Evolutionary conservation across 148 eudicot species (phyloP).

Genomic region (Heliosperma pusillum): DNA sequence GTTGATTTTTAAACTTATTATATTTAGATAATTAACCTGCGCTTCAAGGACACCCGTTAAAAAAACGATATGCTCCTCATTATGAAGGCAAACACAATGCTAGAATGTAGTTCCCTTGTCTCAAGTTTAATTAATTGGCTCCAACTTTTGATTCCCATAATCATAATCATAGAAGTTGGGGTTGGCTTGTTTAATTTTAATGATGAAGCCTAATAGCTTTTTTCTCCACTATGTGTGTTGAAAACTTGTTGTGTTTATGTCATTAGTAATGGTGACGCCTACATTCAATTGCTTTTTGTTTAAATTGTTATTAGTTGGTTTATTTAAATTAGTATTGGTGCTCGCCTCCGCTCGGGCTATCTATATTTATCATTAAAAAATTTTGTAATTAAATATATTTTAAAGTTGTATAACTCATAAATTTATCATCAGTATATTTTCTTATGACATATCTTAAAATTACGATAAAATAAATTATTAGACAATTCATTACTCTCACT

Average conservation of each 20-base stretch:
- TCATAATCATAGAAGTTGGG: conserved; percentile 10
- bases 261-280: background rate
- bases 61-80: conserved; percentile 13
- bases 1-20: too few species aligned
- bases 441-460: too few species aligned
- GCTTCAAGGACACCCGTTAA: too few species aligned
- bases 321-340: too few species aligned
- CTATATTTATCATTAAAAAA: too few species aligned
- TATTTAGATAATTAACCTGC: too few species aligned
- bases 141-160: background rate
- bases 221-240: background rate
- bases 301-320: background rate
- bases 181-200: conserved; percentile 18
- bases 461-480: too few species aligned
- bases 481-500: too few species aligned
- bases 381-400: too few species aligned
- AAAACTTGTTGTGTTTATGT: background rate
- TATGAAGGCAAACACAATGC: conserved; percentile 14
- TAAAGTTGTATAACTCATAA: too few species aligned
- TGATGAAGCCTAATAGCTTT: conserved; percentile 9
- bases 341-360: too few species aligned
- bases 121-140: conserved; percentile 19
- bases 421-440: too few species aligned
- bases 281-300: background rate
- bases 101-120: conserved; percentile 18